These are phyloP conservation scores for Rhodotorula sp. DNA, from an alignment of 1,284 basidiomycete species.

Conservation along the genomic window DNA sequence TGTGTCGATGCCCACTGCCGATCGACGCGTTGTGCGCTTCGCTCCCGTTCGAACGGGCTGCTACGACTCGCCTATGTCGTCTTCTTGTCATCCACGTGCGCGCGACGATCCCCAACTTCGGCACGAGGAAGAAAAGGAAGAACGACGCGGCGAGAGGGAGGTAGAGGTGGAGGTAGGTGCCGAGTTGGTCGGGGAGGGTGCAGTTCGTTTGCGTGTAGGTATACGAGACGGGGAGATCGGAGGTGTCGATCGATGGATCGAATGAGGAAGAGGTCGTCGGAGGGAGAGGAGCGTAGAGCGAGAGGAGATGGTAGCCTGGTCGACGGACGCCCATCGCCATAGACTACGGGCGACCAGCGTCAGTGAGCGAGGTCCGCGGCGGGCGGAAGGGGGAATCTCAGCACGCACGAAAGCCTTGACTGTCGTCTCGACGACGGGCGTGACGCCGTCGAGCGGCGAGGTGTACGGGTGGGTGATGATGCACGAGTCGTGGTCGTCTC, in stretches of 20 bases:
- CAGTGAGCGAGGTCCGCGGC: slow-evolving; percentile 49
- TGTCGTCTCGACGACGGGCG: slow-evolving; percentile 29
- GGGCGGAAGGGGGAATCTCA: neutral
- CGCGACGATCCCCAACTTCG: slow-evolving; percentile 13
- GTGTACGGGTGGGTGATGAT: slow-evolving; percentile 61
- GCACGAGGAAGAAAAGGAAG: slow-evolving; percentile 39
- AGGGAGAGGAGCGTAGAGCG: slow-evolving; percentile 54
- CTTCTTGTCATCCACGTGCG: neutral
- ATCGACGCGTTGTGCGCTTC: neutral
- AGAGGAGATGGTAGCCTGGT: slow-evolving; percentile 83
- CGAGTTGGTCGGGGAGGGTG: slow-evolving; percentile 65
- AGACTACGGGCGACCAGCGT: slow-evolving; percentile 55
- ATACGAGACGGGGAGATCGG: slow-evolving; percentile 39
- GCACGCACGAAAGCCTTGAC: slow-evolving; percentile 36
- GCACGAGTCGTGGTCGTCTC: slow-evolving; percentile 86
- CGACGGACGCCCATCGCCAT: slow-evolving; percentile 70
- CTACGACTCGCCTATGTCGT: neutral
- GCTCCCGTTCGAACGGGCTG: slow-evolving; percentile 35
- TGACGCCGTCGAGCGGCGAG: slow-evolving; percentile 3
- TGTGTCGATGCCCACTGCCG: neutral
- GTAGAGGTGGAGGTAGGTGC: slow-evolving; percentile 63
- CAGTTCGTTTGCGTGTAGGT: slow-evolving; percentile 57
- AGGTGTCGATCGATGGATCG: slow-evolving; percentile 41
- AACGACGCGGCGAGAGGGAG: slow-evolving; percentile 53
- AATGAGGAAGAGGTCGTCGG: slow-evolving; percentile 54